Conservation (phyloP, 495 filamentous ascomycete genomes). For the Opeltia flavorubescens region DNA sequence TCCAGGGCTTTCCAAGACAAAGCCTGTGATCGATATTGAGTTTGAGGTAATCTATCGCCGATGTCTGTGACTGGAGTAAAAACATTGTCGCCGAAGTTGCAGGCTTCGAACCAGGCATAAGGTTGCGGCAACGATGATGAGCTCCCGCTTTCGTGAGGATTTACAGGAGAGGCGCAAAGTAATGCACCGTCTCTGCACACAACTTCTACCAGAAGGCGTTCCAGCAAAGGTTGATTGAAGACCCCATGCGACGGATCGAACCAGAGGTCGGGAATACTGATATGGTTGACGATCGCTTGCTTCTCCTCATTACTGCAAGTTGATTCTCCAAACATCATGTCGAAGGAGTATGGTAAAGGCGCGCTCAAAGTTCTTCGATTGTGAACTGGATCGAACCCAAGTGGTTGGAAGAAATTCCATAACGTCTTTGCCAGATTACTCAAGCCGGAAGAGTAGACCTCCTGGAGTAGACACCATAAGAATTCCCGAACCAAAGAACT, state of each 20-base stretch:
- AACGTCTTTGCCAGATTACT: slow-evolving; percentile 2
- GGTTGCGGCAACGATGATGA: background rate
- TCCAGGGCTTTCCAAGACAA: slow-evolving; percentile 1
- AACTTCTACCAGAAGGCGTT: slow-evolving; percentile 1
- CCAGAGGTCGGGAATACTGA: background rate
- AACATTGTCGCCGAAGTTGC: background rate
- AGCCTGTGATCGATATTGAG: background rate
- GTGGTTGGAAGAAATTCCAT: slow-evolving; percentile 3
- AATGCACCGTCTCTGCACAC: background rate
- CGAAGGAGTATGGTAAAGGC: slow-evolving; percentile 1
- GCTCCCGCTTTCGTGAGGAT: background rate
- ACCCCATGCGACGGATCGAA: background rate
- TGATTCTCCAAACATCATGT: background rate
- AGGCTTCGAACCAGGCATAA: slow-evolving; percentile 2
- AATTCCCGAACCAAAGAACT: background rate
- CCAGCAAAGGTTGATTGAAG: background rate
- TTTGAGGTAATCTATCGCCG: background rate
- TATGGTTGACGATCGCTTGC: too few species aligned
- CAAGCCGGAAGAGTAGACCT: background rate
- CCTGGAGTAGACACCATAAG: background rate
- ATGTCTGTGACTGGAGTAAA: slow-evolving; percentile 4
- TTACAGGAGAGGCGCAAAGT: background rate
- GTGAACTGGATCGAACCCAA: background rate
- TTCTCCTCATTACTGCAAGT: background rate
- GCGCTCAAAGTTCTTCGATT: background rate